Percentiles rank a stretch among this genome's conserved stretches.
These are phyloP conservation scores for Suillus weaverae DNA, from an alignment of 768 basidiomycete species.

Conservation along the genomic window DNA sequence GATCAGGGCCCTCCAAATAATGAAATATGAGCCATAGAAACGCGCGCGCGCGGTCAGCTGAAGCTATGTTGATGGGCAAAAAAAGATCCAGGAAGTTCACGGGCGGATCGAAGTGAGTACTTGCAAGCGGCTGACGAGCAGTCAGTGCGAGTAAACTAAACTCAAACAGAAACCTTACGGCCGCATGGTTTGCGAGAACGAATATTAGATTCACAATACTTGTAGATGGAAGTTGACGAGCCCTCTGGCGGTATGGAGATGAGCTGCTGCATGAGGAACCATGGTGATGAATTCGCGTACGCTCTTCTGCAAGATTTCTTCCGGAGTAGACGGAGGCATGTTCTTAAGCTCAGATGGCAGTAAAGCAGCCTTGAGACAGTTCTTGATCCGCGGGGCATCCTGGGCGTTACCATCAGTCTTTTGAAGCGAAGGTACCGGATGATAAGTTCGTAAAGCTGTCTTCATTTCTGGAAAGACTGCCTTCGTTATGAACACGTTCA, in stretches of 20 bases:
- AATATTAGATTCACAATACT: constrained; percentile 87
- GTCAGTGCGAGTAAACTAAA: constrained; percentile 13
- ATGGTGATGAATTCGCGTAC: constrained; percentile 42
- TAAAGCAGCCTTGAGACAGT: constrained; percentile 80
- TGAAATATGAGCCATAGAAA: constrained; percentile 85
- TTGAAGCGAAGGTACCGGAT: constrained; percentile 85
- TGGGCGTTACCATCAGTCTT: constrained; percentile 87
- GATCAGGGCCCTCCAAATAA: constrained; percentile 68
- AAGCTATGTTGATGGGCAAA: constrained; percentile 71
- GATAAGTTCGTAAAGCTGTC: constrained; percentile 85
- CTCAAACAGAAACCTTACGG: constrained; percentile 46
- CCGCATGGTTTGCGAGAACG: constrained; percentile 75
- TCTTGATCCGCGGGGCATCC: constrained; percentile 91
- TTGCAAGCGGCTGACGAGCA: constrained; percentile 51
- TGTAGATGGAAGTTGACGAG: constrained; percentile 71
- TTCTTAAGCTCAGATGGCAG: constrained; percentile 67
- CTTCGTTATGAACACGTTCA: constrained; percentile 20
- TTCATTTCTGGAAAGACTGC: constrained; percentile 93
- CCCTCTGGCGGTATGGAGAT: constrained; percentile 40
- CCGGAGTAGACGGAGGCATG: constrained; percentile 69
- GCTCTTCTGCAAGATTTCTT: constrained; percentile 66
- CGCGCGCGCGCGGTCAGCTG: constrained; percentile 69
- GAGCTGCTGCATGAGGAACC: constrained; percentile 10
- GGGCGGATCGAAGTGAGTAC: constrained; percentile 70
- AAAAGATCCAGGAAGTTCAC: constrained; percentile 85